A percentile compares a stretch with the other conserved stretches of the same genome.
Conservation (phyloP, 345 rosid species). For the Eutrema yunnanense region DNA sequence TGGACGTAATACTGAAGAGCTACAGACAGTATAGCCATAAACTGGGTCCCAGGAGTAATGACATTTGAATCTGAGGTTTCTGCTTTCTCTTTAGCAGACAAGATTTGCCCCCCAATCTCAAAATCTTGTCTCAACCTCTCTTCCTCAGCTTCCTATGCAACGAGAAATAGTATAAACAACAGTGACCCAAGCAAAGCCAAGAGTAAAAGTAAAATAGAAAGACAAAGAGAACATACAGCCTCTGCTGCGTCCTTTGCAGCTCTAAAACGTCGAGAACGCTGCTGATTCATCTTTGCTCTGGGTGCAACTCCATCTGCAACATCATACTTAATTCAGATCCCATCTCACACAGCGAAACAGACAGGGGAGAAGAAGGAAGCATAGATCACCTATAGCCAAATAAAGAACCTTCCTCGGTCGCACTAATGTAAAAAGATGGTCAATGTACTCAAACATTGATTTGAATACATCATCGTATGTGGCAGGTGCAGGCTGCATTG, state of each 20-base stretch:
- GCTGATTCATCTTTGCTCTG: slow-evolving; percentile 99
- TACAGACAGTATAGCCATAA: slow-evolving; percentile 84
- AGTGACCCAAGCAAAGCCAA: slow-evolving; percentile 6
- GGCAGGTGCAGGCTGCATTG: slow-evolving; percentile 78
- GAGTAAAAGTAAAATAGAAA: not conserved
- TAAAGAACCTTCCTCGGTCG: slow-evolving; percentile 96
- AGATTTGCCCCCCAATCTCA: slow-evolving; percentile 54
- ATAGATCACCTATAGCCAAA: slow-evolving; percentile 80
- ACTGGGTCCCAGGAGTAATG: slow-evolving; percentile 93
- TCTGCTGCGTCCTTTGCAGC: slow-evolving; percentile 98
- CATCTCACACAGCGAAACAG: not conserved
- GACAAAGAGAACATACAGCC: slow-evolving; percentile 46
- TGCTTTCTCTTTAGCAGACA: slow-evolving; percentile 63
- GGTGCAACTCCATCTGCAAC: slow-evolving; percentile 96
- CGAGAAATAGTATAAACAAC: not conserved
- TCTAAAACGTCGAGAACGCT: slow-evolving; percentile 87
- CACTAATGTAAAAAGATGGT: slow-evolving; percentile 76
- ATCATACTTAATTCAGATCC: slow-evolving; percentile 5
- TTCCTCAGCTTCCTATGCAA: slow-evolving; percentile 82
- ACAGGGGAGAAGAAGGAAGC: not conserved
- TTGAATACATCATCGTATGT: slow-evolving; percentile 90
- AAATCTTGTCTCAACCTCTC: slow-evolving; percentile 76
- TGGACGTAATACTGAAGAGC: slow-evolving; percentile 92
- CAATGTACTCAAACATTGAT: slow-evolving; percentile 84
- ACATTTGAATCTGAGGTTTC: slow-evolving; percentile 93